Conservation (phyloP, 1,139 yeast genomes). For the Magnusiomyces tetraspermus region DNA sequence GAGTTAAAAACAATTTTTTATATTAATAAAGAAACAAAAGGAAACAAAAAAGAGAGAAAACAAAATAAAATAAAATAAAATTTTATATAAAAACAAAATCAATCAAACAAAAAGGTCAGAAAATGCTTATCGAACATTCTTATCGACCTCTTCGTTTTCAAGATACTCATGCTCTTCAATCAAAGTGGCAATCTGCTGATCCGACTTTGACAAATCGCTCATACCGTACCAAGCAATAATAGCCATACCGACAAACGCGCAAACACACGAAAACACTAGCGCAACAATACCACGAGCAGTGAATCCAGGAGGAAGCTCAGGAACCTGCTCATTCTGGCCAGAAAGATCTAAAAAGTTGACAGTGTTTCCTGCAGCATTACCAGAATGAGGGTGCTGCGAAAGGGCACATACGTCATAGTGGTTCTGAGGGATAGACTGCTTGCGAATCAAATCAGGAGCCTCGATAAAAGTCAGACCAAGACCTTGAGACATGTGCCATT, state of each 20-base stretch:
- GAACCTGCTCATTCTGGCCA: constrained; percentile 62
- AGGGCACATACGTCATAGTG: constrained; percentile 54
- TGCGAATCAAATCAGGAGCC: constrained; percentile 56
- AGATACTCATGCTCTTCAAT: not conserved
- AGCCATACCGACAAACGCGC: constrained; percentile 71
- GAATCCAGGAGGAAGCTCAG: constrained; percentile 70
- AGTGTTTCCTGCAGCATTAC: constrained; percentile 83
- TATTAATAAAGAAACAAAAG: not conserved
- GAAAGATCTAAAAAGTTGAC: constrained; percentile 52
- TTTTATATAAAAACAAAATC: not conserved
- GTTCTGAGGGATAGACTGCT: constrained; percentile 41
- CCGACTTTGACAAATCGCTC: constrained; percentile 38
- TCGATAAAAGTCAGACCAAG: constrained; percentile 65
- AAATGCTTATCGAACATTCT: not conserved
- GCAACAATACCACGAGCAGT: constrained; percentile 88
- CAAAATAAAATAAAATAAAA: not conserved
- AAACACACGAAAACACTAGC: constrained; percentile 62
- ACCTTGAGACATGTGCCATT: constrained; percentile 91
- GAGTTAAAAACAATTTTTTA: too few relatives aligned
- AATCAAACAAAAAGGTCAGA: not conserved
- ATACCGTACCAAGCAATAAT: constrained; percentile 76
- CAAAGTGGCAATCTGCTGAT: not conserved
- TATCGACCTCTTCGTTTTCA: not conserved
- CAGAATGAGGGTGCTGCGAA: constrained; percentile 42
- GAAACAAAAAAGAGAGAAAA: not conserved